Conservation (phyloP, 73 alveolate species). For the Blepharisma japonicum region DNA sequence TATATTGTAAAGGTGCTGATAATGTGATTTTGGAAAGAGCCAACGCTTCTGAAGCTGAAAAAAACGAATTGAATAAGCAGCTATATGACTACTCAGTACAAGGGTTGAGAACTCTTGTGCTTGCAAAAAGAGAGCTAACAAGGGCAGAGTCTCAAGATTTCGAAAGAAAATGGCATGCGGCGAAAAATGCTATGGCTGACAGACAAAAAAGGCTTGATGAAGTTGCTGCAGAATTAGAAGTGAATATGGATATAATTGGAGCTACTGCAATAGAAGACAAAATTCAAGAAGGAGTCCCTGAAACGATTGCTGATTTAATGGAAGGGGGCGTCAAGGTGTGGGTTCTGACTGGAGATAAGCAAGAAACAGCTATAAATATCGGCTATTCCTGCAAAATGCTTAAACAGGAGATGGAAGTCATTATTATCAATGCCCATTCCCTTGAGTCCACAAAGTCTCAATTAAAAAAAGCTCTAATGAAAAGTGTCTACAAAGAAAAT, state of each 20-base stretch:
- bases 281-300: constrained; percentile 86
- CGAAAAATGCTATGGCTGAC: constrained; percentile 59
- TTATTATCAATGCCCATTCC: neutral
- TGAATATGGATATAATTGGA: constrained; percentile 79
- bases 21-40: constrained; percentile 47
- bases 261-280: constrained; percentile 98
- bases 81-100: constrained; percentile 10
- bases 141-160: constrained; percentile 55
- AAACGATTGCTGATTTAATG: constrained; percentile 57
- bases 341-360: constrained; percentile 95
- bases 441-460: neutral
- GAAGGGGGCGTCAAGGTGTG: constrained; percentile 90
- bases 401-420: constrained; percentile 17
- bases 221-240: constrained; percentile 82
- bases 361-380: constrained; percentile 87
- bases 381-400: constrained; percentile 42
- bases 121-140: constrained; percentile 69
- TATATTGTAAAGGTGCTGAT: constrained; percentile 80
- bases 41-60: neutral
- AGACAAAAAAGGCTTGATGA: constrained; percentile 64
- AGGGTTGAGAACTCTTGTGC: constrained; percentile 41
- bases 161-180: constrained; percentile 51
- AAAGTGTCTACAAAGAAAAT: neutral
- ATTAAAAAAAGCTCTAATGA: constrained; percentile 10
- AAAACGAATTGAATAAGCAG: neutral